Base-by-base conservation (phyloP, 805 yeast genomes). In the Nakazawaea ishiwadae region DNA sequence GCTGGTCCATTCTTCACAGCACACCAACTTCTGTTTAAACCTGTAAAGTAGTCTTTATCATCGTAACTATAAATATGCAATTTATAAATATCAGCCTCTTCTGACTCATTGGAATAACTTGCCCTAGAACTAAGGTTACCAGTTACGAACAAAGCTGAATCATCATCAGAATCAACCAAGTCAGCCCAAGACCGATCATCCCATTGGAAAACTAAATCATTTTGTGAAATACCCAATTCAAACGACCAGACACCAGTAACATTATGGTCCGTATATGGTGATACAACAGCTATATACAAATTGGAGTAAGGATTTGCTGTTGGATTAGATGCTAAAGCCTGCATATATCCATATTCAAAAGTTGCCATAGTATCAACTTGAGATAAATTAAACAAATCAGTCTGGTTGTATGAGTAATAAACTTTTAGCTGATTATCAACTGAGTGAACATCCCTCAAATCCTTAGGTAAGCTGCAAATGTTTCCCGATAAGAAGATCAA, bases 161-260 rank as follows among this genome's bases (percentile, higher is more conserved):
- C 65, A 51, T 75, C 73, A 59, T 86, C 96, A 0, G 89, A 63
- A 55, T 87, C 96, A 2, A 84, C 73, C 14, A 83, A 62, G 27
- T 59, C 51, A 0, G 78, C 71, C 73, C 78, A 73, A 9, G 76
- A 55, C 14, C 75, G 62, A 33, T 67, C 65, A 56, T 81, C 88
- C 84, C 86, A 83, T 53, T 81, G 86, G 51, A 75, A 83, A 1
- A 77, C 77, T 48, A 81, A 62, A 54, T 79, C 79, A 37, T 68
- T 68, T 51, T 73, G 80, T 2, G 87, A 79, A 2, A 77, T 73
- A 3, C 87, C 90, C 26, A 88, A 58, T 53, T 79, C 76, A 52
- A 81, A 84, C 6, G 66, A 48, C 90, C 90, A 83, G 6, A 36
- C 30, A 5, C 55, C 52, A 52, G 1, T 24, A 24, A 37, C 14